Base-by-base conservation (phyloP, 2,329 filamentous ascomycete genomes). In the Pseudovirgaria hyperparasitica region DNA sequence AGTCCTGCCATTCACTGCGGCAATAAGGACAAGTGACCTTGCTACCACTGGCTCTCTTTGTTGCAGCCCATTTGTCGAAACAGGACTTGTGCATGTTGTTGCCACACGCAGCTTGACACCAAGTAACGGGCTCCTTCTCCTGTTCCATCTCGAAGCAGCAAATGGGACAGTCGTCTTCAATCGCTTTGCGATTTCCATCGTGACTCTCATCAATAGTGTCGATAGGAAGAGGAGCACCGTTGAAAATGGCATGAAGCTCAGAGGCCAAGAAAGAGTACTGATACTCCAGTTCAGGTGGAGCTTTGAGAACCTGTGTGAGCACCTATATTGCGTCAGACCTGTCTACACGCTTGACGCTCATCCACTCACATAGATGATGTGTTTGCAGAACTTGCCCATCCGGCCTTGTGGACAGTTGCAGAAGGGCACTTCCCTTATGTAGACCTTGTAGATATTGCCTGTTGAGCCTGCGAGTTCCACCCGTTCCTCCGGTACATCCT, bases 131-230 rank as follows among this genome's bases (percentile, higher is more conserved):
- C 9, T 33, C 31, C 8, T 52, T 50, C 5, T 38, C 40, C 2
- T 57, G 44, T 15, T 63, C 55, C 27, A 72, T 62, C 26, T 69
- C 63, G 51, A 63, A 65, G 42, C 67, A 70, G 46, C 72, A 76
- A 35, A 76, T 70, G 1, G 70, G 68, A 39, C 72, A 77, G 33
- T 75, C 69, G 13, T 69, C 72, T 27, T 73, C 67, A 18, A 74
- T 48, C 1, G 66, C 54, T 39, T 73, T 76, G 31, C 70, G 65
- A 11, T 65, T 65, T 11, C 63, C 60, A 16, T 60, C 45, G 6
- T 57, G 46, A n/a, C 39, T 33, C 7, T 41, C 30, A 5, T 40
- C 34, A 5, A 35, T 29, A 12, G 56, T 46, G 6, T 54, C 55
- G 3, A 63, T 62, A 3, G 63, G 49, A n/a, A n/a, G n/a, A 1